Evolutionary conservation across 2,329 filamentous ascomycete genomes (phyloP).

Genomic region (Botrytis fragariae): DNA sequence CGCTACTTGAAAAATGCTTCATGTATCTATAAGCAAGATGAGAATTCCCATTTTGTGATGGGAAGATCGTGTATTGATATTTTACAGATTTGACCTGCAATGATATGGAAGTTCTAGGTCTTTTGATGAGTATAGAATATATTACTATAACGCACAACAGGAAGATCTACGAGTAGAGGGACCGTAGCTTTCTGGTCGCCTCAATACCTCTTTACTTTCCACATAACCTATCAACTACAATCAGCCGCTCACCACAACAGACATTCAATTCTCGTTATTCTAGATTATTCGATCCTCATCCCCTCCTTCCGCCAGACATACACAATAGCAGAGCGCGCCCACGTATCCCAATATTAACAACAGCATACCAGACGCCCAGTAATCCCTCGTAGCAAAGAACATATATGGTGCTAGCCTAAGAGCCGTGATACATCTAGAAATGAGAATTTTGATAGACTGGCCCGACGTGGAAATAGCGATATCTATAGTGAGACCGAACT

Average conservation of each 20-base stretch:
- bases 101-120: not conserved
- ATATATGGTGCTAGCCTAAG: not conserved
- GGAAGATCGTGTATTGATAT: too few species aligned
- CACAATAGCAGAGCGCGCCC: not conserved
- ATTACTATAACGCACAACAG: not conserved
- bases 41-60: too few species aligned
- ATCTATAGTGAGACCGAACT: not conserved
- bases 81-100: too few species aligned
- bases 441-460: not conserved
- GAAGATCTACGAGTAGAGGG: not conserved
- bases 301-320: too few species aligned
- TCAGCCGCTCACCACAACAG: not conserved
- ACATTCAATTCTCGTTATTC: not conserved
- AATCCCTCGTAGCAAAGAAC: not conserved
- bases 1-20: too few species aligned
- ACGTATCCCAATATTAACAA: not conserved
- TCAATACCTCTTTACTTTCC: not conserved
- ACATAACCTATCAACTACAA: not conserved
- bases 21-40: too few species aligned
- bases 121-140: not conserved
- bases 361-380: not conserved
- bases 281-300: too few species aligned
- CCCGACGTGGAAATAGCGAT: not conserved
- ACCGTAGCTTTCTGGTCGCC: not conserved
- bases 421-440: too few species aligned